Evolutionary conservation across 2,329 filamentous ascomycete species (phyloP).

Genomic region (Penicillium sp.): DNA sequence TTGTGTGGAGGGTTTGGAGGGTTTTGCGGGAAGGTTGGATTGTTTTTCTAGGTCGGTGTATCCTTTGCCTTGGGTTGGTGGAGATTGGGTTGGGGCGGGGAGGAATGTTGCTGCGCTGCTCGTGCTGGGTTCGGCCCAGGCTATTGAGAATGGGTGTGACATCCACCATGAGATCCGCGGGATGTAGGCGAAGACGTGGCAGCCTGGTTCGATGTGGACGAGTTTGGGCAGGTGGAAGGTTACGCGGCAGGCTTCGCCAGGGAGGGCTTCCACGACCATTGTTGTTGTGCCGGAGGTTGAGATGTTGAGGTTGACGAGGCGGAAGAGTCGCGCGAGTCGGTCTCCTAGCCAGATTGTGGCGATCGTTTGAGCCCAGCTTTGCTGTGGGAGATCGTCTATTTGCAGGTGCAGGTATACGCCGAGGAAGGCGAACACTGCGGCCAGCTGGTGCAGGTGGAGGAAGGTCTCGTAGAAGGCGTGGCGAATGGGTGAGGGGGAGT

Average conservation of each 20-base stretch:
- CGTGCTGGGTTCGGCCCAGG: constrained; percentile 41
- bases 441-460: constrained; percentile 47
- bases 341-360: constrained; percentile 42
- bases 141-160: constrained; percentile 50
- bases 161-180: constrained; percentile 49
- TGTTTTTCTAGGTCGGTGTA: constrained; percentile 35
- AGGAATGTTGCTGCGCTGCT: constrained; percentile 14
- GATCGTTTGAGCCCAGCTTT: constrained; percentile 38
- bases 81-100: constrained; percentile 10
- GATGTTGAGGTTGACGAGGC: constrained; percentile 55
- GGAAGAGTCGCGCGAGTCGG: constrained; percentile 46
- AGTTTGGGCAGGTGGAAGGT: constrained; percentile 58
- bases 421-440: constrained; percentile 43
- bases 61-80: constrained; percentile 4
- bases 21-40: constrained; percentile 20
- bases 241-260: constrained; percentile 58
- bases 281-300: constrained; percentile 50
- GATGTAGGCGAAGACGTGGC: constrained; percentile 61
- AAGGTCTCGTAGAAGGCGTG: constrained; percentile 98
- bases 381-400: constrained; percentile 42
- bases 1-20: constrained; percentile 24
- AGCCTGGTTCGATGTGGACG: constrained; percentile 54
- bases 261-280: constrained; percentile 58
- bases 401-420: constrained; percentile 46
- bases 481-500: constrained; percentile 64